Percentiles rank a stretch among this genome's conserved stretches.
Conservation (phyloP, 139 green algal species). For the Coccomyxa sp. region DNA sequence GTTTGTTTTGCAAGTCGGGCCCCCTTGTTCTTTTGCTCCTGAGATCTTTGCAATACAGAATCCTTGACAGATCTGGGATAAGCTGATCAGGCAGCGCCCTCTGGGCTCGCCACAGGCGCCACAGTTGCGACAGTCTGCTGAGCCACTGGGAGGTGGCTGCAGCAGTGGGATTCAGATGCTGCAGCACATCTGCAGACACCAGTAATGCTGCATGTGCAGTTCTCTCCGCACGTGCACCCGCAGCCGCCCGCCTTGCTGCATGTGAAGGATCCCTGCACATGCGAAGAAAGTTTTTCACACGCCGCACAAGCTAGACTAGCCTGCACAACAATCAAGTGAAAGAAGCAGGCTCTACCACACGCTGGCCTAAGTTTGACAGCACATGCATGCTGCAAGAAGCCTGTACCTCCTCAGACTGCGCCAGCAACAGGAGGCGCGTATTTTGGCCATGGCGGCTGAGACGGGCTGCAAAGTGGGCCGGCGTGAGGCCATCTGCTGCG, state of each 20-base stretch:
- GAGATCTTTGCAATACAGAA: too few relatives aligned
- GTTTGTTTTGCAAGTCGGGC: too few relatives aligned
- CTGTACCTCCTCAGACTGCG: background rate
- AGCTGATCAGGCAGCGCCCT: too few relatives aligned
- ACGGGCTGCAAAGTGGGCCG: conserved; percentile 15
- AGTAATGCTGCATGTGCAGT: background rate
- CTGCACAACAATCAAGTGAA: background rate
- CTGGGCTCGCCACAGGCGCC: too few relatives aligned
- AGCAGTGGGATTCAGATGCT: background rate
- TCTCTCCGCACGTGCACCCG: background rate
- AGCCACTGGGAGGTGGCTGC: too few relatives aligned
- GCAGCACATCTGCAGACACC: background rate
- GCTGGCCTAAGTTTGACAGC: background rate
- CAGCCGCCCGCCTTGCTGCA: background rate
- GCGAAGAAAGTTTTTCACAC: background rate
- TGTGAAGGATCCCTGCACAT: background rate
- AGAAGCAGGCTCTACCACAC: background rate
- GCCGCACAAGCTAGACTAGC: background rate
- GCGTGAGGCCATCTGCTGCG: conserved; percentile 6
- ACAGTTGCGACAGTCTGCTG: too few relatives aligned
- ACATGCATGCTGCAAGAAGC: background rate
- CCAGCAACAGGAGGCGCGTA: background rate
- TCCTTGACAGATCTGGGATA: too few relatives aligned
- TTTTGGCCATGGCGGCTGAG: background rate
- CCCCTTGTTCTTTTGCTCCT: too few relatives aligned